A percentile compares a stretch with the other conserved stretches of the same genome.
These are phyloP conservation scores for Penicillium robsamsonii DNA, from an alignment of 495 filamentous ascomycete species.

Conservation along the genomic window DNA sequence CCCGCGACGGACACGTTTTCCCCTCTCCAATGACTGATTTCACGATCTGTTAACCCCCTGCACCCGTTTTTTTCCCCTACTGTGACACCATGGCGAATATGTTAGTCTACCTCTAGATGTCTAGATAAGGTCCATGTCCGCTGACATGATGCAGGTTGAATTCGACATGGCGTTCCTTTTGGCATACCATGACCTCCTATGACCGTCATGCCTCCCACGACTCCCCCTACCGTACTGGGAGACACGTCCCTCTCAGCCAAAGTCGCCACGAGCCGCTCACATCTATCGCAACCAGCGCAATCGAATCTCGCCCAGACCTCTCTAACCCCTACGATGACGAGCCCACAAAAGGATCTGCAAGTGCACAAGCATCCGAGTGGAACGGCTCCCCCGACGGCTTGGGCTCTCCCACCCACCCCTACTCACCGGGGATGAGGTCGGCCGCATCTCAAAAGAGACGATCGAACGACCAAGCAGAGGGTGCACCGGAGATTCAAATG, in stretches of 20 bases:
- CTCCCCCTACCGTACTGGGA: conserved; percentile 80
- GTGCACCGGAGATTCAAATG: conserved; percentile 86
- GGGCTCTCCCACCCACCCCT: conserved; percentile 60
- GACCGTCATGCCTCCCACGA: conserved; percentile 79
- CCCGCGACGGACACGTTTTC: conserved; percentile 1
- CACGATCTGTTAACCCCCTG: conserved; percentile 3
- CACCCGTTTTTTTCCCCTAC: conserved; percentile 3
- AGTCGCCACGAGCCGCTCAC: conserved; percentile 70
- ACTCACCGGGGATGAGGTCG: conserved; percentile 88
- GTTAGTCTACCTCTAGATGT: conserved; percentile 18
- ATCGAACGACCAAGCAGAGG: conserved; percentile 58
- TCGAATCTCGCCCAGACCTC: conserved; percentile 74
- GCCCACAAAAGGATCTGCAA: conserved; percentile 52
- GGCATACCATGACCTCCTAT: conserved; percentile 90
- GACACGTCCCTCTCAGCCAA: conserved; percentile 73
- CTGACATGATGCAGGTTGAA: conserved; percentile 50
- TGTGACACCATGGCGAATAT: conserved; percentile 30
- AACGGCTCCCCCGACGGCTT: conserved; percentile 58
- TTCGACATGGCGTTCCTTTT: conserved; percentile 73
- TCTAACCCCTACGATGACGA: conserved; percentile 73
- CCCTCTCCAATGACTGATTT: conserved; percentile 7
- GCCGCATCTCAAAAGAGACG: conserved; percentile 56
- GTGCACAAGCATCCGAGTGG: conserved; percentile 54
- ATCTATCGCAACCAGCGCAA: conserved; percentile 72
- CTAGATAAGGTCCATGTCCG: conserved; percentile 3